Base-by-base conservation (phyloP, 495 filamentous ascomycete genomes). In the Aspergillus nidulans region DNA sequence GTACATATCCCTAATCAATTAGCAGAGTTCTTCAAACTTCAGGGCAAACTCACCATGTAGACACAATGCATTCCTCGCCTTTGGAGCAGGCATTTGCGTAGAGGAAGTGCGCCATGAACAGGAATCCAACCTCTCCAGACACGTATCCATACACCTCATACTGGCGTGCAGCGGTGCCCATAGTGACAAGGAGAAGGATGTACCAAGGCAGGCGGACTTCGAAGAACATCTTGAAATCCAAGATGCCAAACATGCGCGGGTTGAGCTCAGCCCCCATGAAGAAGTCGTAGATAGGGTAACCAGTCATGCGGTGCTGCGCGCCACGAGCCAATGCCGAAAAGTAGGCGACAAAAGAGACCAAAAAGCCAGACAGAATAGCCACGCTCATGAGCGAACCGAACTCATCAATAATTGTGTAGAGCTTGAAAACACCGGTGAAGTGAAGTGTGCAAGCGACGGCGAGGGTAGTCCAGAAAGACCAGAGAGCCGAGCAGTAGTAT, bases 181-280 rank as follows among this genome's bases (percentile, higher is more conserved):
- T 79, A 38, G 84, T 85, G 36, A 95, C 75, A 45, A 94, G 78
- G 60, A 96, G 85, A 20, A 98, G 80, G 48, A 96, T 95, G 73
- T 84, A 98, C 94, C 94, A 98, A 38, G 94, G 94, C 48, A 98
- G 79, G 57, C 94, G 89, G 57, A 98, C 92, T 74, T 98, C 94
- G 67, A 92, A 95, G 77, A 98, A 97, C 94, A 98, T 97, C 81
- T 98, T 98, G 75, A 97, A 89, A 68, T 98, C 94, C 53, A 98
- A 77, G 58, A 92, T 84, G 23, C 87, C 88, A 68, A 97, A 95
- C 83, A 97, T 86, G 46, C 94, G 81, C 8, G 94, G 94, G 77
- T 98, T 96, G 42, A 98, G 78, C 77, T 98, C 94, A 12, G 94
- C 91, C 52, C 94, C 94, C 91, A 98, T 96, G 81, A 96, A 98